A percentile compares a stretch with the other conserved stretches of the same genome.
These are phyloP conservation scores for Arthromyces matolae DNA, from an alignment of 768 basidiomycete species.

Conservation along the genomic window DNA sequence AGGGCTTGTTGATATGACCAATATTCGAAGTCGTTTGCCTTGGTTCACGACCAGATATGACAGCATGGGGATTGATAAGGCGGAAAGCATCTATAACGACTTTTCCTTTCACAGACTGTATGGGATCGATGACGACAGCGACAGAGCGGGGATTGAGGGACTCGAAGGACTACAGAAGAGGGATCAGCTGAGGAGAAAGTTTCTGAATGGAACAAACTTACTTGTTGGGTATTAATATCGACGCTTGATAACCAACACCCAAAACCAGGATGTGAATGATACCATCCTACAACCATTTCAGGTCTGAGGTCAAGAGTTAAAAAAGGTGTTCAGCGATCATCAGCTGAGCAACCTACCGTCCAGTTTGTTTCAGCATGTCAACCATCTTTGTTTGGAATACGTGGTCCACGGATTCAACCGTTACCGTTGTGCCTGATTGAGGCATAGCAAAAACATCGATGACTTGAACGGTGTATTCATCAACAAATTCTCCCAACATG, in stretches of 20 bases:
- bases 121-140: slow-evolving; percentile 96
- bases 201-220: slow-evolving; percentile 24
- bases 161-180: slow-evolving; percentile 79
- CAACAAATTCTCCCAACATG: slow-evolving; percentile 97
- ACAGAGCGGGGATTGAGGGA: slow-evolving; percentile 90
- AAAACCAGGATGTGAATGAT: slow-evolving; percentile 99
- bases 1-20: slow-evolving; percentile 98
- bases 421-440: slow-evolving; percentile 94
- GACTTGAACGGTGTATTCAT: slow-evolving; percentile 93
- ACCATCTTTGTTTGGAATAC: slow-evolving; percentile 98
- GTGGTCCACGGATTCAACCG: slow-evolving; percentile 97
- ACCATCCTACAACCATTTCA: slow-evolving; percentile 99
- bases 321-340: neutral
- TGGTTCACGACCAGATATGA: slow-evolving; percentile 90
- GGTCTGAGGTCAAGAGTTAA: slow-evolving; percentile 50
- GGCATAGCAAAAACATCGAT: slow-evolving; percentile 99
- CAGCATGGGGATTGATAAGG: slow-evolving; percentile 86
- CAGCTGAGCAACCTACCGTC: slow-evolving; percentile 55
- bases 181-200: slow-evolving; percentile 10
- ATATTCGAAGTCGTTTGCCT: slow-evolving; percentile 98
- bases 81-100: slow-evolving; percentile 99
- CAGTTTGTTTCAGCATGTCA: slow-evolving; percentile 99
- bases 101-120: slow-evolving; percentile 98
- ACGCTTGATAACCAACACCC: slow-evolving; percentile 99
- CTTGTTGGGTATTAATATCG: slow-evolving; percentile 99